Evolutionary conservation across 768 basidiomycete genomes (phyloP).

Genomic region (Kondoa malvinella): DNA sequence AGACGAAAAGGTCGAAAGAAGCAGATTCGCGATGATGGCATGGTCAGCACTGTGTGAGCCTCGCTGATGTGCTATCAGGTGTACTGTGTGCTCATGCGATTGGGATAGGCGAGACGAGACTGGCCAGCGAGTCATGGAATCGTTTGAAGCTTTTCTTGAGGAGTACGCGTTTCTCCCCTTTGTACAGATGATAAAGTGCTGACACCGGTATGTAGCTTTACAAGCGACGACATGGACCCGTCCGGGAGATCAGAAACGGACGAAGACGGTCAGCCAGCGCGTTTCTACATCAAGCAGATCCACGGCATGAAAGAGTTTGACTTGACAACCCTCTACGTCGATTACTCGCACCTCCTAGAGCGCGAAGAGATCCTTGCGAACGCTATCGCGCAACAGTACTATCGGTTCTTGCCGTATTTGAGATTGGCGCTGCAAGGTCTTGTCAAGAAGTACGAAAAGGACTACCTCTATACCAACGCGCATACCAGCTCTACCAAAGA

Average conservation of each 20-base stretch:
- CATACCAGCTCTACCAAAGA: constrained; percentile 57
- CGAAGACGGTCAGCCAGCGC: constrained; percentile 37
- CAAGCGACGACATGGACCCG: background rate
- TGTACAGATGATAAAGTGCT: background rate
- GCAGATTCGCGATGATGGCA: background rate
- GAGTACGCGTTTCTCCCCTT: constrained; percentile 42
- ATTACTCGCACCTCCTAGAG: constrained; percentile 75
- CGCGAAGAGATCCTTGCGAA: constrained; percentile 83
- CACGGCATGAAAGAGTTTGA: constrained; percentile 88
- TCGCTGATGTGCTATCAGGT: background rate
- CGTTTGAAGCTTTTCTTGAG: constrained; percentile 79
- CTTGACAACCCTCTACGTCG: constrained; percentile 88
- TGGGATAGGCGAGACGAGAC: constrained; percentile 57
- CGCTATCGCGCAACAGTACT: constrained; percentile 87
- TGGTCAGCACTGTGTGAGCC: background rate
- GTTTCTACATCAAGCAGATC: constrained; percentile 77
- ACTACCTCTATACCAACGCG: constrained; percentile 85
- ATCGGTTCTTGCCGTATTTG: constrained; percentile 87
- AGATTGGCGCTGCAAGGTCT: constrained; percentile 78
- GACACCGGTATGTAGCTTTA: background rate
- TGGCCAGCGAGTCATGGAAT: constrained; percentile 82
- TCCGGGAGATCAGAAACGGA: constrained; percentile 34
- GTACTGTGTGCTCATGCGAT: background rate
- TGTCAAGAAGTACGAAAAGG: constrained; percentile 73
- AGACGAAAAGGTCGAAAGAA: background rate